A percentile compares a stretch with the other conserved stretches of the same genome.
Conservation (phyloP, 2,329 filamentous ascomycete species). For the Talaromyces rugulosus region DNA sequence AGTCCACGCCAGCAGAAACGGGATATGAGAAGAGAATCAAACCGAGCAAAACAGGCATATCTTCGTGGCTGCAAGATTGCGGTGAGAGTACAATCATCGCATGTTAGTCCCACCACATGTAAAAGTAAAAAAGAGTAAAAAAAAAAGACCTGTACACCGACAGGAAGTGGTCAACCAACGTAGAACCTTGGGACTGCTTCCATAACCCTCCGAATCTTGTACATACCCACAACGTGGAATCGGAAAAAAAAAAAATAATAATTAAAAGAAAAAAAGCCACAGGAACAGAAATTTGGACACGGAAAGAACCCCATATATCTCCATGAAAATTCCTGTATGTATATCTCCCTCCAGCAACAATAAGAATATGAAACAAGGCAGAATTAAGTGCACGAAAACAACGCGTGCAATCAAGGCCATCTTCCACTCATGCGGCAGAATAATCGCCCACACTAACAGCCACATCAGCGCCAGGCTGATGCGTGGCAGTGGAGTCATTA, state of each 20-base stretch:
- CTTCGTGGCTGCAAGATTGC: slow-evolving; percentile 14
- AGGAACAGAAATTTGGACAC: slow-evolving; percentile 18
- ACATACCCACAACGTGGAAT: slow-evolving; percentile 16
- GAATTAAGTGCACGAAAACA: slow-evolving; percentile 23
- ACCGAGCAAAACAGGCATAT: slow-evolving; percentile 16
- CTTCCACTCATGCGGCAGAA: slow-evolving; percentile 13
- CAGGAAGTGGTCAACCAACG: slow-evolving; percentile 4
- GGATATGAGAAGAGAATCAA: slow-evolving; percentile 13
- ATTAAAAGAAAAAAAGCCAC: slow-evolving; percentile 8
- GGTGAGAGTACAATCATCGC: slow-evolving; percentile 9
- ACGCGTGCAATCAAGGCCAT: slow-evolving; percentile 21
- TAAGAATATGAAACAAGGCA: slow-evolving; percentile 19
- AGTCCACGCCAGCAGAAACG: slow-evolving; percentile 15
- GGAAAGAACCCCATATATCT: slow-evolving; percentile 27
- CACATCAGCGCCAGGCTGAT: slow-evolving; percentile 18
- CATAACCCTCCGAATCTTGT: slow-evolving; percentile 32
- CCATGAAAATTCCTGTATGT: slow-evolving; percentile 31
- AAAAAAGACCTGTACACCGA: slow-evolving; percentile 1
- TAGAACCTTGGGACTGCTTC: slow-evolving; percentile 13
- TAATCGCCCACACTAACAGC: slow-evolving; percentile 20
- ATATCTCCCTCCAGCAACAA: slow-evolving; percentile 29
- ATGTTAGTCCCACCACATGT: slow-evolving; percentile 6
- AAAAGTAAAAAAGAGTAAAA: slow-evolving; percentile 8
- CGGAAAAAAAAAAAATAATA: slow-evolving; percentile 19
- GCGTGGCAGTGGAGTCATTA: slow-evolving; percentile 24